Evolutionary conservation across 768 basidiomycete genomes (phyloP), one percentile per base, ranked within the genome.

Genomic region (Podaxis sp.): DNA sequence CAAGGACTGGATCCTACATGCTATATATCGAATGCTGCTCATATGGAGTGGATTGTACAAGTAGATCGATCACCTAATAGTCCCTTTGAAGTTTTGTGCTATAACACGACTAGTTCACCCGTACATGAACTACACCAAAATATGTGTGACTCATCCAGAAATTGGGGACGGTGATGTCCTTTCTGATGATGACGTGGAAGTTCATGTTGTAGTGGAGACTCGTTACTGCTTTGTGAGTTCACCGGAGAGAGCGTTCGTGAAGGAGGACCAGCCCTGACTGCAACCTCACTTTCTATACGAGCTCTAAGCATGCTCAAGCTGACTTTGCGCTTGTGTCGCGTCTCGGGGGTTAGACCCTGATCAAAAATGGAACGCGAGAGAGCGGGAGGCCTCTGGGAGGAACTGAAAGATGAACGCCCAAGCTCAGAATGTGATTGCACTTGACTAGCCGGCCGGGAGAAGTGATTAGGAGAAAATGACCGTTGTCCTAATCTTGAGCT

Each of bases 281-380:
- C 85, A 19, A 81, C 76, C 73, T 95, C 93, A 71, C 90, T 89
- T 64, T 94, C 91, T 67, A 95, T 95, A 49, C 93, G 86, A 22
- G 91, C 93, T 70, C 93, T 94, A 55, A 96, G 84, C 91, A 96
- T 95, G 73, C 88, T 86, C 67, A 95, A 74, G 74, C 90, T 92
- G 67, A 93, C 86, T 67, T 86, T 84, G 59, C 93, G 88, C 70
- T 93, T 93, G 74, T 94, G 92, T 29, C 84, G 78, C 38, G 89
- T 88, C 73, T 92, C 90, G 0, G 89, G 82, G 6, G 89, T 85
- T 53, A 94, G 79, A 55, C 81, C 83, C 29, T 85, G 82, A 64
- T 93, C 91, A 60, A 91, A 84, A 3, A 86, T 80, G 1, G 87
- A 82, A 25, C 88, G 80, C 27, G 84, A 77, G 43, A 82, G 78